Evolutionary conservation across 805 yeast genomes (phyloP), one percentile per base, ranked within the genome.

Genomic region (Hanseniaspora occidentalis): DNA sequence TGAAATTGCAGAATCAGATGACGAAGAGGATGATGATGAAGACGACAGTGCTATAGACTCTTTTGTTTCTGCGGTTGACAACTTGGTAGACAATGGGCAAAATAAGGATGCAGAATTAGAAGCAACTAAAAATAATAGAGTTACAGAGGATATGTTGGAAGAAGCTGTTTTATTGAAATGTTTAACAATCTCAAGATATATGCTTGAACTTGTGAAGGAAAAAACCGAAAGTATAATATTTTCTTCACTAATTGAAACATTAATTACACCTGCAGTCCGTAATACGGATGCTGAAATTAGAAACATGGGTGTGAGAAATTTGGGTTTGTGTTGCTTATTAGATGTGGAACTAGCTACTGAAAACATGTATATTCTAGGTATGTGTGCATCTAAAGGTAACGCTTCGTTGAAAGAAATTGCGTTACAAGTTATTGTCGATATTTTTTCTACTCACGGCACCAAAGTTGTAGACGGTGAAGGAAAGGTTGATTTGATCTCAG

Each of bases 271-370:
- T 2, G 84, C 95, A 1, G 74, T 86, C 10, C 73, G 78, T 38
- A 71, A 77, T 42, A 69, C 67, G 13, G 74, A 71, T 23, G 58
- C 68, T 4, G 67, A 64, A 16, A 73, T 77, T 21, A 67, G 81
- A 43, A 75, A 70, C 36, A 61, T 79, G 5, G 95, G 94, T 3
- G 65, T 83, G 20, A 70, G 68, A 42, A 81, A 94, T 46, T 67
- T 89, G 20, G 95, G 95, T 0, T 65, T 89, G 20, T 81, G 85
- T 47, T 76, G 94, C 45, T 60, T 88, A 7, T 57, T 85, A 26
- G 94, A 85, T 53, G 60, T 67, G 27, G 68, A 70, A 14, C 61
- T 79, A 33, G 92, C 95, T 0, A 64, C 70, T 7, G 73, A 77
- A 24, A 79, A 81, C 41, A 56, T 79, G 42, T 73, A 72, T 43